These are phyloP conservation scores for Diaporthe citrichinensis DNA, from an alignment of 2,329 filamentous ascomycete genomes.

Conservation along the genomic window DNA sequence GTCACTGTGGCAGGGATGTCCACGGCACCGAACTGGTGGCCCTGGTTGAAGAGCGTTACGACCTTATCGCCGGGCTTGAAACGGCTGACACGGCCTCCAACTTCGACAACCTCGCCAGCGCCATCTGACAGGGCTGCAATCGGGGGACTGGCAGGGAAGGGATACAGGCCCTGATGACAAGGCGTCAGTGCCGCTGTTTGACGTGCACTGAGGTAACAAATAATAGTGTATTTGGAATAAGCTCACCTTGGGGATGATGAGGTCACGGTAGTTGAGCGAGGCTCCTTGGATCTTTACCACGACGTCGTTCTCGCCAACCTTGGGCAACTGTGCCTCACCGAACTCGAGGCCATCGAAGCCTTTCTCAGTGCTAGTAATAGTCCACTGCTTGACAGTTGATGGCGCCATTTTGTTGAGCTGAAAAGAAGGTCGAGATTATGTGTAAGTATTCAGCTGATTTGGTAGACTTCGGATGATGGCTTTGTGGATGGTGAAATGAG, in stretches of 20 bases:
- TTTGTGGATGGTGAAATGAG: background rate
- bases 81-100: slow-evolving; percentile 63
- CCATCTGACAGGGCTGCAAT: slow-evolving; percentile 67
- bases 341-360: slow-evolving; percentile 74
- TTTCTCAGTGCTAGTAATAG: slow-evolving; percentile 61
- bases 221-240: background rate
- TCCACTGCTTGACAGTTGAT: slow-evolving; percentile 70
- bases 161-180: slow-evolving; percentile 57
- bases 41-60: slow-evolving; percentile 73
- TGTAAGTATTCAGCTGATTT: background rate
- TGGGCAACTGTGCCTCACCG: slow-evolving; percentile 68
- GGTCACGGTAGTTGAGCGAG: slow-evolving; percentile 69
- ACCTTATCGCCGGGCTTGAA: slow-evolving; percentile 69
- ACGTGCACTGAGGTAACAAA: background rate
- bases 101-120: slow-evolving; percentile 66
- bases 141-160: slow-evolving; percentile 57
- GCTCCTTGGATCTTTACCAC: slow-evolving; percentile 74
- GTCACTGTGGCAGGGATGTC: slow-evolving; percentile 55
- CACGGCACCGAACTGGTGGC: slow-evolving; percentile 62
- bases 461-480: background rate
- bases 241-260: slow-evolving; percentile 60
- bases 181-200: slow-evolving; percentile 25
- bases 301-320: slow-evolving; percentile 78
- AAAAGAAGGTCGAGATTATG: background rate
- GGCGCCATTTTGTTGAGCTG: slow-evolving; percentile 42